A percentile compares a stretch with the other conserved stretches of the same genome.
These are phyloP conservation scores for Cryphonectria naterciae DNA, from an alignment of 2,329 filamentous ascomycete species.

Conservation along the genomic window DNA sequence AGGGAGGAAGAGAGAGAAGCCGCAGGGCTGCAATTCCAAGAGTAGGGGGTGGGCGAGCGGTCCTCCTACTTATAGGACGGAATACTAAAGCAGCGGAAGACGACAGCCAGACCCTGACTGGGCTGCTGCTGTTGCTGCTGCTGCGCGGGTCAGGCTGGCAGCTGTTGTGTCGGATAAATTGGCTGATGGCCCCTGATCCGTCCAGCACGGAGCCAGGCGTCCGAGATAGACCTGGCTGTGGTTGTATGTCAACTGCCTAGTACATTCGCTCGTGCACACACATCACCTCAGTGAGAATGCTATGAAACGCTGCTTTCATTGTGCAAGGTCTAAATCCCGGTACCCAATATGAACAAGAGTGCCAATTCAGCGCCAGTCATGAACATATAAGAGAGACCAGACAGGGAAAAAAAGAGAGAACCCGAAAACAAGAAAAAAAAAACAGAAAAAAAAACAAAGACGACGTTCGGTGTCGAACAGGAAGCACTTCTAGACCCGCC, in stretches of 20 bases:
- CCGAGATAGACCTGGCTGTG: conserved; percentile 3
- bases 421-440: too few species aligned
- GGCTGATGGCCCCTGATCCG: background rate
- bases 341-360: background rate
- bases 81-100: background rate
- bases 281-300: background rate
- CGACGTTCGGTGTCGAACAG: background rate
- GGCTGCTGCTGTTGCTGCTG: background rate
- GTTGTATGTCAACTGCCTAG: background rate
- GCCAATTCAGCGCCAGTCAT: background rate
- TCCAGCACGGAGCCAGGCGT: conserved; percentile 15
- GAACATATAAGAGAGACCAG: background rate
- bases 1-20: background rate
- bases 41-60: background rate
- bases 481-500: background rate
- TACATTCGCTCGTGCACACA: background rate
- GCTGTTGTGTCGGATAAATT: conserved; percentile 23
- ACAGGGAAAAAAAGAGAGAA: too few species aligned
- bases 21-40: background rate
- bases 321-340: background rate
- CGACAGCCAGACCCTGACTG: background rate
- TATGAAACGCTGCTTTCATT: background rate
- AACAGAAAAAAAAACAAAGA: background rate
- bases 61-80: background rate
- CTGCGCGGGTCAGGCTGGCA: background rate